Conservation (phyloP, 495 filamentous ascomycete genomes). For the Rhizodiscina lignyota region DNA sequence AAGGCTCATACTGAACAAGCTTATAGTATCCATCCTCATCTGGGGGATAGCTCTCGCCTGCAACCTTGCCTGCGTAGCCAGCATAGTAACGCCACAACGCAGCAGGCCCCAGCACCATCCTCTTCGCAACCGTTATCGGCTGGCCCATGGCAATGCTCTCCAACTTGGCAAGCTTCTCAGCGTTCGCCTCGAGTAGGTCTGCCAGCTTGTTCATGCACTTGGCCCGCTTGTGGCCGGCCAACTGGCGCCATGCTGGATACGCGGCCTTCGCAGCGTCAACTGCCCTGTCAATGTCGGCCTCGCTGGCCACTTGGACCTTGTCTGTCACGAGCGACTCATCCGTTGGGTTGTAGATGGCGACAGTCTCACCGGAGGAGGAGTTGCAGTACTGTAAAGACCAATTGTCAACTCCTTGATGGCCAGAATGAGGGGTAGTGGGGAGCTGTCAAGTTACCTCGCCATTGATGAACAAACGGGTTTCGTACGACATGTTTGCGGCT, state of each 20-base stretch:
- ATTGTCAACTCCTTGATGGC: no score
- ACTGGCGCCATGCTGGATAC: conserved; percentile 6
- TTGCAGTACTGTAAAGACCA: neutral
- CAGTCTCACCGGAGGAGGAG: neutral
- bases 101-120: conserved; percentile 3
- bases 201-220: conserved; percentile 13
- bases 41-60: conserved; percentile 8
- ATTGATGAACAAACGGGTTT: no score
- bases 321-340: conserved; percentile 2
- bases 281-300: conserved; percentile 5
- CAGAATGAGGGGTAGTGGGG: no score
- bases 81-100: conserved; percentile 5
- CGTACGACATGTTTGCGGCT: no score
- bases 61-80: conserved; percentile 12
- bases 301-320: conserved; percentile 1
- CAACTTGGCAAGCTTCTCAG: conserved; percentile 6
- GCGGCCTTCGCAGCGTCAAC: conserved; percentile 6
- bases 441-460: no score
- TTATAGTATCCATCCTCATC: conserved; percentile 21
- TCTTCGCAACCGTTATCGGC: conserved; percentile 1
- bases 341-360: conserved; percentile 3
- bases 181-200: conserved; percentile 10
- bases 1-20: conserved; percentile 21
- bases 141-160: conserved; percentile 10
- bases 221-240: conserved; percentile 5